Evolutionary conservation across 2,329 filamentous ascomycete species (phyloP), one percentile per base, ranked within the genome.

Genomic region (Fusarium longipes): DNA sequence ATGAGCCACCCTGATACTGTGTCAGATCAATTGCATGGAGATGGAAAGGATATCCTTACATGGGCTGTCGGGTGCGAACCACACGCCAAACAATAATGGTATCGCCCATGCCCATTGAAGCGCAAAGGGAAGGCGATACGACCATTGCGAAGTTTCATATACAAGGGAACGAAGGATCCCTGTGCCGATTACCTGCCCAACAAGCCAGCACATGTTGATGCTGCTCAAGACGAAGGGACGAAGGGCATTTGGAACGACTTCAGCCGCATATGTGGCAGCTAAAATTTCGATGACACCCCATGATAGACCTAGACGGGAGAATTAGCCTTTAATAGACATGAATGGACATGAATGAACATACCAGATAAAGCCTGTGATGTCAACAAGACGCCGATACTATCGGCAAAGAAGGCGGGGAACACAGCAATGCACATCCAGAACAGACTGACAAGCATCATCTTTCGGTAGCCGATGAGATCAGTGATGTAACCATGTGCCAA

Each of bases 151-250:
- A 1, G 63, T 66, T 7, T 73, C 65, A 29, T 73, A 57, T 5
- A 78, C 56, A 5, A 82, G 68, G 6, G 67, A 74, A 20, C 76
- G 73, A 17, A 80, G 72, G 5, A 82, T 76, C 0, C 76, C 77
- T 1, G 76, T 75, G 0, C 73, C 74, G 4, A 80, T 68, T 12
- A 82, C 67, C 50, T 82, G 79, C 1, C 81, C 81, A 10, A 81
- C 76, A 11, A 78, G 72, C 75, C 79, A 82, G 55, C 80, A 82
- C 59, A 82, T 71, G 54, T 82, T 82, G 45, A 78, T 75, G 47
- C 80, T 79, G 8, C 74, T 77, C 0, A 79, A 77, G 3, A 82
- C 66, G 45, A 79, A 81, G 2, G 75, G 63, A 15, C 73, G 57
- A 12, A 74, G 18, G 70, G 73, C 20, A 77, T 74, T 29, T 67